phyloP scores from a whole-genome alignment of 208 protist genomes.

The Leishmania major region DNA sequence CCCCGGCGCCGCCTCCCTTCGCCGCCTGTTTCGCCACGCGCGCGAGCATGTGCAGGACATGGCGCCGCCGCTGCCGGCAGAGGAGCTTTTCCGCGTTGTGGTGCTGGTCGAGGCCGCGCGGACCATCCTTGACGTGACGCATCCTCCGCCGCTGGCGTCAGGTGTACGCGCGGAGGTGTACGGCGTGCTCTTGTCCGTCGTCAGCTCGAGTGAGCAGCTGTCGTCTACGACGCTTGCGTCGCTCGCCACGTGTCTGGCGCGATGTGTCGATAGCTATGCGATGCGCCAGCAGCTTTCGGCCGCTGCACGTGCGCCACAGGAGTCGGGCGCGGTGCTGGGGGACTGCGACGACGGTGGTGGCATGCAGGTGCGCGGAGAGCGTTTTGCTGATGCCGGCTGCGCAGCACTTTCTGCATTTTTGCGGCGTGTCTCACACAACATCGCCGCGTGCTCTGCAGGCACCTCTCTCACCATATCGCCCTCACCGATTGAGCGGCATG shows the following conservation, averaged over 20 bases:
- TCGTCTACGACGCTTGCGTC: slow-evolving; percentile 39
- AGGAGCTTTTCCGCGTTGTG: slow-evolving; percentile 36
- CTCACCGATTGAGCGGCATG: slow-evolving; percentile 10
- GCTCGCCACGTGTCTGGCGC: slow-evolving; percentile 50
- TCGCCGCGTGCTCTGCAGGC: not conserved
- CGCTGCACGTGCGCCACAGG: not conserved
- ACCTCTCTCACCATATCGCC: not conserved
- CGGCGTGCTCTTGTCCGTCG: slow-evolving; percentile 40
- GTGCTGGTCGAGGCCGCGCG: slow-evolving; percentile 39
- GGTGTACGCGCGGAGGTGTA: slow-evolving; percentile 37
- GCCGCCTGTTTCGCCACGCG: slow-evolving; percentile 3
- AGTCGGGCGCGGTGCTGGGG: not conserved
- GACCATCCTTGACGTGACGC: slow-evolving; percentile 33
- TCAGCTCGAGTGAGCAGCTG: slow-evolving; percentile 63
- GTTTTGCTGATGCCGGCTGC: not conserved
- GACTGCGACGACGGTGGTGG: not conserved
- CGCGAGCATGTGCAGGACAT: slow-evolving; percentile 36
- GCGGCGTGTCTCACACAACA: not conserved
- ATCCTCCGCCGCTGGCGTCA: slow-evolving; percentile 16
- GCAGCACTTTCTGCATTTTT: not conserved
- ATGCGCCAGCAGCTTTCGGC: slow-evolving; percentile 20
- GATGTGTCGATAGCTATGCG: slow-evolving; percentile 46
- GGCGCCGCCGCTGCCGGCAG: slow-evolving; percentile 31
- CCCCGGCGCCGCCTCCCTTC: not conserved
- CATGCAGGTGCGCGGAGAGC: not conserved